A percentile compares a stretch with the other conserved stretches of the same genome.
phyloP scores from a whole-genome alignment of 208 protist genomes.

The Strigomonas culicis region DNA sequence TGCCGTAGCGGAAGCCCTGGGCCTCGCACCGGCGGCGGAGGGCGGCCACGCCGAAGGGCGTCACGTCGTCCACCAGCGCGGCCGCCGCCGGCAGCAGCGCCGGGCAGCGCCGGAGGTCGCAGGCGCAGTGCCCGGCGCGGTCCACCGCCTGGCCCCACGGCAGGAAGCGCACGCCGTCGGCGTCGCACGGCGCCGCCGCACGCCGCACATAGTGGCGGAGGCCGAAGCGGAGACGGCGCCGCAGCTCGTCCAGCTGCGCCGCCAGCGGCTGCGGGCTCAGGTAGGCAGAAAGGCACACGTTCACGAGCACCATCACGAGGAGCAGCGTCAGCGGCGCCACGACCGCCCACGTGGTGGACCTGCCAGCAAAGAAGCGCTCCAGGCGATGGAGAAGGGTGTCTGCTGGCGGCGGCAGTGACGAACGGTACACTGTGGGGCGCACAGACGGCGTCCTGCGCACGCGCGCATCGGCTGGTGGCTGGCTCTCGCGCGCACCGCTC shows the following conservation, averaged over 20 bases:
- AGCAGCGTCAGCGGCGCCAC: neutral
- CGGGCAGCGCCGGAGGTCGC: conserved; percentile 25
- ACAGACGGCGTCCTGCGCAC: too few relatives aligned
- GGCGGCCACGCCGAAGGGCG: neutral
- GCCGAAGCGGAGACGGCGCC: conserved; percentile 11
- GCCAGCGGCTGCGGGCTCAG: conserved; percentile 17
- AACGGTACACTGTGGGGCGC: too few relatives aligned
- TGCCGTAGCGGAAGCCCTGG: neutral
- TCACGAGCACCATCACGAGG: neutral
- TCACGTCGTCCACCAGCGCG: neutral
- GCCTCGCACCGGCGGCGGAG: neutral
- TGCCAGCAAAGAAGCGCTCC: neutral
- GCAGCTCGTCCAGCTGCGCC: conserved; percentile 31
- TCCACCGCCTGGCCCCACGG: conserved; percentile 23
- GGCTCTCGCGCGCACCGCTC: too few relatives aligned
- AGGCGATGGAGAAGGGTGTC: neutral
- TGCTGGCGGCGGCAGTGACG: too few relatives aligned
- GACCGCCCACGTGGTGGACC: neutral
- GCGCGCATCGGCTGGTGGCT: too few relatives aligned
- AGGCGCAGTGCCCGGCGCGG: conserved; percentile 10
- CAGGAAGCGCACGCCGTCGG: conserved; percentile 27
- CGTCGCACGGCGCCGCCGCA: conserved; percentile 19
- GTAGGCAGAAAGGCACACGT: neutral
- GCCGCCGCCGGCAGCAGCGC: neutral
- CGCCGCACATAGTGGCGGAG: conserved; percentile 7